A percentile compares a stretch with the other conserved stretches of the same genome.
phyloP scores from a whole-genome alignment of 345 rosid genomes.

The Conringia planisiliqua region DNA sequence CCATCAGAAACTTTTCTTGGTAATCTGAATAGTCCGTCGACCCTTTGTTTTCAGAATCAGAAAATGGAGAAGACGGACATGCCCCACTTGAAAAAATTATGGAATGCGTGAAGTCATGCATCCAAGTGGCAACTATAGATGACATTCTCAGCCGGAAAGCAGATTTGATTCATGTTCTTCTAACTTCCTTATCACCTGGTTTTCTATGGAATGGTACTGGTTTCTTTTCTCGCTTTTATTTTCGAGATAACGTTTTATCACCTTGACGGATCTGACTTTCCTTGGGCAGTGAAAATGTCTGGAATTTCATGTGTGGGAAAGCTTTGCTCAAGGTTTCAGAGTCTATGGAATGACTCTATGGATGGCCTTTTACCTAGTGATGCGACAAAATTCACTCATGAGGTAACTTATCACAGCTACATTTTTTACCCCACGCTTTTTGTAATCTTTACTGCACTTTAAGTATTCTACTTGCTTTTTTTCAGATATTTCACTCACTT shows the following conservation, averaged over 20 bases:
- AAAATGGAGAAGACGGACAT: constrained; percentile 44
- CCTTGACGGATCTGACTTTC: constrained; percentile 13
- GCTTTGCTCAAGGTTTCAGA: constrained; percentile 62
- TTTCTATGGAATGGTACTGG: constrained; percentile 78
- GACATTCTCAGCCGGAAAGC: constrained; percentile 52
- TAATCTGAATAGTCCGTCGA: constrained; percentile 2
- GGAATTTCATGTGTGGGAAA: constrained; percentile 64
- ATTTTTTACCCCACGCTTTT: not conserved
- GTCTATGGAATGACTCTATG: constrained; percentile 37
- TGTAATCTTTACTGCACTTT: constrained; percentile 3
- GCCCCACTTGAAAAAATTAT: constrained; percentile 65
- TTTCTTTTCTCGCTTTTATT: constrained; percentile 9
- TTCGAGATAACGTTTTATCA: not conserved
- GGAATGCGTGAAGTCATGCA: constrained; percentile 61
- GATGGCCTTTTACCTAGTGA: constrained; percentile 34
- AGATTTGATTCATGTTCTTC: constrained; percentile 52
- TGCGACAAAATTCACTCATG: constrained; percentile 43
- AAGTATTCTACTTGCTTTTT: constrained; percentile 25
- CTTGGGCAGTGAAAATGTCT: constrained; percentile 70
- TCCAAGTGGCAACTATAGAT: constrained; percentile 55
- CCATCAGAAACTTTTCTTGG: not conserved
- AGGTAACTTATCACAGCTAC: constrained; percentile 48
- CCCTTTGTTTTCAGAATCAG: constrained; percentile 47
- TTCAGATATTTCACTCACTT: constrained; percentile 57
- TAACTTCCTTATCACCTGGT: constrained; percentile 60